Conservation (phyloP, 2,329 filamentous ascomycete genomes). For the Claviceps sp. region DNA sequence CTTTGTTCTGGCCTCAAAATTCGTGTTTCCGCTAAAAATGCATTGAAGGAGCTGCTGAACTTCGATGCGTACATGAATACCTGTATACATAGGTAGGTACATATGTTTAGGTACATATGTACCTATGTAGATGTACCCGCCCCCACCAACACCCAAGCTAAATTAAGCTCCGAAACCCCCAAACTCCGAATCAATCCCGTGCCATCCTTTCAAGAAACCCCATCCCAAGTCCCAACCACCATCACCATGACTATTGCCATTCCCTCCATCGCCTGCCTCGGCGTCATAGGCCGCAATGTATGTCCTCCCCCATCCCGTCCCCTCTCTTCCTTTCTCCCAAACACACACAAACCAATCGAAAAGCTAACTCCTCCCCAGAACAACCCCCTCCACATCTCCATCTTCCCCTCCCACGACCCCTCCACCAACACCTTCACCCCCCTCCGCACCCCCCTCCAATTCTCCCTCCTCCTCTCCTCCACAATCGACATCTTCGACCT, state of each 20-base stretch:
- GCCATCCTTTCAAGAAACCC: background rate
- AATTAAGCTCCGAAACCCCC: background rate
- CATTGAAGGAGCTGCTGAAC: too few relatives aligned
- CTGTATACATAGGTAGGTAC: too few relatives aligned
- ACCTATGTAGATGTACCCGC: too few relatives aligned
- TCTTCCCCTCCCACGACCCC: conserved; percentile 65
- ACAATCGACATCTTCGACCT: conserved; percentile 91
- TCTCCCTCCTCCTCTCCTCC: conserved; percentile 79
- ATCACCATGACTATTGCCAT: conserved; percentile 43
- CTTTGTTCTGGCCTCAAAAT: too few relatives aligned
- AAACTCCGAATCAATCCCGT: background rate
- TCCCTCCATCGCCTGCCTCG: conserved; percentile 83
- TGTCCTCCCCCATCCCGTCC: conserved; percentile 12
- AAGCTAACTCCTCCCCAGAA: conserved; percentile 45
- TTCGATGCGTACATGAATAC: too few relatives aligned
- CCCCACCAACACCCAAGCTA: background rate
- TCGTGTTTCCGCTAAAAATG: too few relatives aligned
- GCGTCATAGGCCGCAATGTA: conserved; percentile 88
- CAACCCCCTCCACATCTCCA: conserved; percentile 85
- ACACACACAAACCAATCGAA: background rate
- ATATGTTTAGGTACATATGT: too few relatives aligned
- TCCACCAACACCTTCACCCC: conserved; percentile 37
- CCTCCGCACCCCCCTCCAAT: conserved; percentile 67
- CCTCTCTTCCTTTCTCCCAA: background rate
- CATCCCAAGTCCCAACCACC: background rate